Conservation (phyloP, 2,329 filamentous ascomycete genomes). For the Cladosporium oxysporum region DNA sequence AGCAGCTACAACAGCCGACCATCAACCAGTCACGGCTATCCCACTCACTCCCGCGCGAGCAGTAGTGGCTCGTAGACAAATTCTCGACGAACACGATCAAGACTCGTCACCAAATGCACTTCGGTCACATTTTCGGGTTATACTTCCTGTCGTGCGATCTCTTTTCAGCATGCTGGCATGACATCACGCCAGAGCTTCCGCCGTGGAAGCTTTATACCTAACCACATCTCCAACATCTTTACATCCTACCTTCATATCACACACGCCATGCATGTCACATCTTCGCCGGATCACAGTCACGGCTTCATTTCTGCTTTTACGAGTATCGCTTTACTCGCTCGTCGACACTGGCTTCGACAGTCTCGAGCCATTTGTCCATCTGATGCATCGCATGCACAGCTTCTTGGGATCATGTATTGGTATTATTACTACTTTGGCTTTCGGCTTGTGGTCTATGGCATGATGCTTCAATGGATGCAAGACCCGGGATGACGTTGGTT, state of each 20-base stretch:
- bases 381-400: slow-evolving; percentile 1
- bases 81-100: neutral
- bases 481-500: neutral
- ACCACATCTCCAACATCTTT: neutral
- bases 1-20: slow-evolving; percentile 29
- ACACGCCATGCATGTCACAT: neutral
- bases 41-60: slow-evolving; percentile 12
- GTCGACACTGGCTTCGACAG: neutral
- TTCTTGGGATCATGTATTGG: neutral
- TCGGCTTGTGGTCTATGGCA: neutral
- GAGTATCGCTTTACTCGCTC: neutral
- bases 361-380: neutral
- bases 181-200: neutral
- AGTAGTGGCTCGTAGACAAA: neutral
- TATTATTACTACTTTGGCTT: neutral
- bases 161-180: neutral
- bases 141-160: slow-evolving; percentile 4
- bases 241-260: neutral
- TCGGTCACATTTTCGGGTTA: slow-evolving; percentile 14
- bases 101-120: neutral
- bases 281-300: slow-evolving; percentile 16
- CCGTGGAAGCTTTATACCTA: neutral
- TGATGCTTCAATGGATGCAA: neutral
- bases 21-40: slow-evolving; percentile 26
- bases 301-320: neutral